Percentiles rank a stretch among this genome's conserved stretches.
Conservation (phyloP, 176 grass and related monocot genomes). For the Phragmites australis region DNA sequence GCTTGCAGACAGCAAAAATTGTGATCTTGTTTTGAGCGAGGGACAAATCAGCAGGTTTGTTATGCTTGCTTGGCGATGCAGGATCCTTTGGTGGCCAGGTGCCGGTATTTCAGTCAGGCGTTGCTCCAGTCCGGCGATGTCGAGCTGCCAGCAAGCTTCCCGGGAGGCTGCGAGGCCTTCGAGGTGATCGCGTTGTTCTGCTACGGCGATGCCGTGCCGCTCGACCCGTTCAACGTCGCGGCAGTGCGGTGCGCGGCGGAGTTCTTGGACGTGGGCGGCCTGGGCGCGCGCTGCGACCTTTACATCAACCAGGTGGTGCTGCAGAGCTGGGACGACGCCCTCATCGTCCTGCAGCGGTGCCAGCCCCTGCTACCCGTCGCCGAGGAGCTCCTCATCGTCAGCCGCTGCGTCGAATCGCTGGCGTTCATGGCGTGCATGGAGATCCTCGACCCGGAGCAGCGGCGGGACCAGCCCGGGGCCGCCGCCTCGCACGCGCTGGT, state of each 20-base stretch:
- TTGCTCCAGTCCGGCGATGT: constrained; percentile 38
- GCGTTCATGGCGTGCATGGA: constrained; percentile 99
- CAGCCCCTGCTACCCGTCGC: constrained; percentile 56
- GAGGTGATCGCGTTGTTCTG: constrained; percentile 77
- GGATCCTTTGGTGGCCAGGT: constrained; percentile 60
- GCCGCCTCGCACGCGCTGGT: constrained; percentile 28
- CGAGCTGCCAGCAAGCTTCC: constrained; percentile 58
- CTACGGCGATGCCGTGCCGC: constrained; percentile 61
- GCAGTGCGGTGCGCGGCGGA: constrained; percentile 82
- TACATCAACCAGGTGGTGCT: constrained; percentile 98
- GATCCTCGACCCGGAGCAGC: constrained; percentile 88
- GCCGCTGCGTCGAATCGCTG: constrained; percentile 87
- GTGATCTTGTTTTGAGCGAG: background rate
- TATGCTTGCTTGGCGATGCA: constrained; percentile 23
- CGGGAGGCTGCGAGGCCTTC: constrained; percentile 67
- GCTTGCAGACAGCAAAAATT: background rate
- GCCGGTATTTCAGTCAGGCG: constrained; percentile 59
- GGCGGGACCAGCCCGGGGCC: constrained; percentile 37
- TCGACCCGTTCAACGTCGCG: constrained; percentile 85
- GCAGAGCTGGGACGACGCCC: constrained; percentile 85
- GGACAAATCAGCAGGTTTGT: background rate
- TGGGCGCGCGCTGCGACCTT: constrained; percentile 69
- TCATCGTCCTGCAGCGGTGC: constrained; percentile 90
- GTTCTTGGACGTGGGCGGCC: constrained; percentile 59
- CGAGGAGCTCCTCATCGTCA: constrained; percentile 82